phyloP scores from a whole-genome alignment of 176 grass and related monocot species.

The Ampelocalamus luodianensis region DNA sequence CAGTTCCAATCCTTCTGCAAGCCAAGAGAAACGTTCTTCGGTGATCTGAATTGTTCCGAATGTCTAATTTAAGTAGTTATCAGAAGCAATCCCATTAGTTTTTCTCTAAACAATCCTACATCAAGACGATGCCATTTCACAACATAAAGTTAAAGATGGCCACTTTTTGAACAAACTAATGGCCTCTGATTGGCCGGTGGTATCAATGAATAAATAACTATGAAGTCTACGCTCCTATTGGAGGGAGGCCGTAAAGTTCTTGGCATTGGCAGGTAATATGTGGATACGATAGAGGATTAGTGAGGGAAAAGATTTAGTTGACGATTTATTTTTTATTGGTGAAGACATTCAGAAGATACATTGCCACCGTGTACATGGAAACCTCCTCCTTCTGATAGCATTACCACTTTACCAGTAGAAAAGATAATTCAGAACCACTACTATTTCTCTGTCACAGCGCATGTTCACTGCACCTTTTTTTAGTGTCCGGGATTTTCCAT shows the following conservation, averaged over 20 bases:
- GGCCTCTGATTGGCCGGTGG: not conserved
- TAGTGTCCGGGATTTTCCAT: no score
- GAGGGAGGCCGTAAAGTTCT: not conserved
- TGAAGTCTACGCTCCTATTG: not conserved
- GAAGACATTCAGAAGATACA: not conserved
- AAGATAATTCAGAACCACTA: conserved; percentile 18
- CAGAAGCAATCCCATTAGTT: conserved; percentile 10
- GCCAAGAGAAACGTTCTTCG: conserved; percentile 13
- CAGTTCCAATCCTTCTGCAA: not conserved
- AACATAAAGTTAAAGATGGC: not conserved
- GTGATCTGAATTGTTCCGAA: not conserved
- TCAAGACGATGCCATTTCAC: not conserved
- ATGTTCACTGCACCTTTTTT: not conserved
- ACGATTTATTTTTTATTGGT: not conserved
- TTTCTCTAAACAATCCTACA: conserved; percentile 8
- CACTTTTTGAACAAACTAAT: conserved; percentile 17
- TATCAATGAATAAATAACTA: conserved; percentile 17
- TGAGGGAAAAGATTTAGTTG: not conserved
- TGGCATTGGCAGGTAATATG: not conserved
- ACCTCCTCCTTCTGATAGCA: not conserved
- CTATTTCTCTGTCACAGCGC: not conserved
- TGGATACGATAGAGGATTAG: conserved; percentile 11
- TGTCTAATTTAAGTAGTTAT: conserved; percentile 10
- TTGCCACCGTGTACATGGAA: not conserved
- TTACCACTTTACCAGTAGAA: not conserved